A percentile compares a stretch with the other conserved stretches of the same genome.
Conservation (phyloP, 2,329 filamentous ascomycete species). For the Kalaharituber pfeilii region DNA sequence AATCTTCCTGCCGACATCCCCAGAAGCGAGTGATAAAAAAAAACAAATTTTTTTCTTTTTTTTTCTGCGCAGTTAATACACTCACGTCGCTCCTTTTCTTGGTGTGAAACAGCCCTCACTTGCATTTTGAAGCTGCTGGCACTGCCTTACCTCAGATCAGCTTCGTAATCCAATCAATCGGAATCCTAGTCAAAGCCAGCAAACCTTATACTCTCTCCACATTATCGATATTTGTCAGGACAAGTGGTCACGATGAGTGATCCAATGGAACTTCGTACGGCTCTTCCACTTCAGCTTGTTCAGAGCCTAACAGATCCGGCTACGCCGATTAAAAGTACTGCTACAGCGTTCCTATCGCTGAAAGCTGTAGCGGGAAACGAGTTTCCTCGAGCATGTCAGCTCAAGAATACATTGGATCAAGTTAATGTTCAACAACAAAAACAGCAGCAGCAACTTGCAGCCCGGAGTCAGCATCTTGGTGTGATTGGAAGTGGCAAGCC, state of each 20-base stretch:
- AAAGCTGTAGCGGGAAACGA: neutral
- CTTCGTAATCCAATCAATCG: neutral
- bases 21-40: neutral
- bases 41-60: too few species aligned
- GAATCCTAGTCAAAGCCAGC: neutral
- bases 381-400: neutral
- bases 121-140: too few species aligned
- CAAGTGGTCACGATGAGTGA: neutral
- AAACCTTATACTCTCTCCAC: neutral
- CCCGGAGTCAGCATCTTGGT: neutral
- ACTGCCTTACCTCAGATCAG: neutral
- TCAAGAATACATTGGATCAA: conserved; percentile 1
- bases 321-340: neutral
- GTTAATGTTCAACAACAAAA: neutral
- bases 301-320: neutral
- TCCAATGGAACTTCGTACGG: neutral
- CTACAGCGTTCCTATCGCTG: neutral
- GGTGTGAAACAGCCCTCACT: neutral
- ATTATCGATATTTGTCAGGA: too few species aligned
- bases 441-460: neutral
- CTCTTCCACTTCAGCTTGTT: neutral
- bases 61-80: neutral
- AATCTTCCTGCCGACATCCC: neutral
- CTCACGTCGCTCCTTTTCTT: neutral
- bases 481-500: neutral